Conservation (phyloP, 2,329 filamentous ascomycete genomes). For the Aspergillus ochraceus region DNA sequence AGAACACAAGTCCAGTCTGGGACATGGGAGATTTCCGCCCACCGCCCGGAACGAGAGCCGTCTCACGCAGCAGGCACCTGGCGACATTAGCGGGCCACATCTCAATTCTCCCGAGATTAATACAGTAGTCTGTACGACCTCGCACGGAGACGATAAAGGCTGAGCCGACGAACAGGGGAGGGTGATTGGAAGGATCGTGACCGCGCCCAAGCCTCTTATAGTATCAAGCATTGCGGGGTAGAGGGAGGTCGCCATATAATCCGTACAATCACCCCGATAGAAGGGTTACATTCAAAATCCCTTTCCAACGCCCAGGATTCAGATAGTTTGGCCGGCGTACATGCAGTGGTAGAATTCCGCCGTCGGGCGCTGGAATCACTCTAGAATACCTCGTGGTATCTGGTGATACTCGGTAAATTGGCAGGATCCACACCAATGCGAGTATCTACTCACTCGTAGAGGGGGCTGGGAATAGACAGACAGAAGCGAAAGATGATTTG, state of each 20-base stretch:
- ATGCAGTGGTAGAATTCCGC: not conserved
- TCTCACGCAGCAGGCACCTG: not conserved
- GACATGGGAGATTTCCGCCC: not conserved
- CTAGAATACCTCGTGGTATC: not conserved
- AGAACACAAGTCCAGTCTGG: not conserved
- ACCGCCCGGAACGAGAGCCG: slow-evolving; percentile 5
- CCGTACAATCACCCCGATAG: not conserved
- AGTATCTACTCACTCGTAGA: not conserved
- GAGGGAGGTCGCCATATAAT: not conserved
- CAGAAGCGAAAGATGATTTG: not conserved
- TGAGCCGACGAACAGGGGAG: not conserved
- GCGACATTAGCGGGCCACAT: slow-evolving; percentile 11
- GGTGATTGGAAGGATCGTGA: slow-evolving; percentile 5
- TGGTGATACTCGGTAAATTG: not conserved
- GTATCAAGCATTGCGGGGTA: slow-evolving; percentile 19
- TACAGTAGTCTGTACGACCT: not conserved
- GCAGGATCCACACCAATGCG: not conserved
- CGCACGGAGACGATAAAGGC: not conserved
- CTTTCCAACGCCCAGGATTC: not conserved
- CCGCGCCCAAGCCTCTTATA: slow-evolving; percentile 7
- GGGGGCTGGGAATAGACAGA: not conserved
- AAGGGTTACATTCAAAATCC: not conserved
- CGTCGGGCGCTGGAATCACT: not conserved
- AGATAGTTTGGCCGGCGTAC: not conserved
- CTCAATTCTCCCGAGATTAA: slow-evolving; percentile 6